Percentiles rank a stretch among this genome's conserved stretches.
Conservation (phyloP, 2,329 filamentous ascomycete species). For the Arthrobotrys sphaeroides region DNA sequence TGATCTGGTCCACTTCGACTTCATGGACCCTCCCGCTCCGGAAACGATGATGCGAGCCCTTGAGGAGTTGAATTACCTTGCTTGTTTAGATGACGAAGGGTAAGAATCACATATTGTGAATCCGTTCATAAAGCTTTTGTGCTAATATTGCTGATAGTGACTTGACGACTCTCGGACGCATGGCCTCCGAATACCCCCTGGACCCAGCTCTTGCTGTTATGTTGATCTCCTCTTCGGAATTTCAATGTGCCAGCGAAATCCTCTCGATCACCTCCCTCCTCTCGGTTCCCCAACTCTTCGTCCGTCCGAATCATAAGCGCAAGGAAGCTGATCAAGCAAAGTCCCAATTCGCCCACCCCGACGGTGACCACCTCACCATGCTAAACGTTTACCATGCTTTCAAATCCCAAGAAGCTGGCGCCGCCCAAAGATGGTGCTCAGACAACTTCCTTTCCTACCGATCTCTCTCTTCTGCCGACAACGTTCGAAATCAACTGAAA, state of each 20-base stretch:
- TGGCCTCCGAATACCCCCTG: conserved; percentile 94
- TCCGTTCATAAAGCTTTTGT: background rate
- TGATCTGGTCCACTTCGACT: conserved; percentile 95
- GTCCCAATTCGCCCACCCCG: conserved; percentile 85
- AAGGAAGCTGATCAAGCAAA: conserved; percentile 99
- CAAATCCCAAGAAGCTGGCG: conserved; percentile 69
- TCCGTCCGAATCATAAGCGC: conserved; percentile 82
- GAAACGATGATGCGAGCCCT: conserved; percentile 98
- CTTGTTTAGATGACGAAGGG: conserved; percentile 94
- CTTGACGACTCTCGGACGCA: conserved; percentile 81
- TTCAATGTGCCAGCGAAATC: conserved; percentile 98
- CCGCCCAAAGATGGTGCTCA: conserved; percentile 88
- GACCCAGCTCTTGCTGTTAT: conserved; percentile 95
- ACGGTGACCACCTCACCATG: conserved; percentile 94
- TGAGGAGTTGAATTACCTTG: conserved; percentile 96
- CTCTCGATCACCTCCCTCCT: conserved; percentile 92
- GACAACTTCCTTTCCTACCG: conserved; percentile 93
- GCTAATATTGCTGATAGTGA: conserved; percentile 63
- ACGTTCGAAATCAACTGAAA: conserved; percentile 88
- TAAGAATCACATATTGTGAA: conserved; percentile 16
- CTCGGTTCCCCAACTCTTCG: conserved; percentile 92
- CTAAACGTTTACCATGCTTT: conserved; percentile 98
- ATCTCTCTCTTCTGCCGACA: conserved; percentile 89
- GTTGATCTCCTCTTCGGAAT: conserved; percentile 96
- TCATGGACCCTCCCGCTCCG: conserved; percentile 97